Percentiles rank a stretch among this genome's conserved stretches.
Evolutionary conservation across 1,284 basidiomycete species (phyloP).

Genomic region (Ustilago lituana): DNA sequence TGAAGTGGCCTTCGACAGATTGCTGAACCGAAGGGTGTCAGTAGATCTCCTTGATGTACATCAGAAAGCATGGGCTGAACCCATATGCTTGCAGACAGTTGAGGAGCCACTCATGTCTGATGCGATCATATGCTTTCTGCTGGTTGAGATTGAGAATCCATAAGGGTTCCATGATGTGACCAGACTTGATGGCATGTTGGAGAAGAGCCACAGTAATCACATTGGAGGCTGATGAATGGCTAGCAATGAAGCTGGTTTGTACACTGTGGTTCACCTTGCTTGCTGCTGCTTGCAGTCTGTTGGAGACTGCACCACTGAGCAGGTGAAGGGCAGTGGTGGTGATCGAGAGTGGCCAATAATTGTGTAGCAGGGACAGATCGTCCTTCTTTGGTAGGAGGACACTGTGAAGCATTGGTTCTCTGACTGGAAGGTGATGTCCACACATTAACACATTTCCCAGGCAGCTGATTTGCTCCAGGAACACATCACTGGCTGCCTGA

Average conservation of each 20-base stretch:
- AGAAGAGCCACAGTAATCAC: no score
- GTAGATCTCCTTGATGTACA: background rate
- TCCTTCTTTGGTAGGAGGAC: constrained; percentile 1
- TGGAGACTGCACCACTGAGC: no score
- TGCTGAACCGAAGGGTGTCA: background rate
- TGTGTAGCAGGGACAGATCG: background rate
- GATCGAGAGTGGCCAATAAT: background rate
- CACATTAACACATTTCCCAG: background rate
- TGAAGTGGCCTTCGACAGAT: background rate
- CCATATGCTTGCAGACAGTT: constrained; percentile 1
- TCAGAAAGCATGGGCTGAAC: background rate
- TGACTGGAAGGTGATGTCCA: background rate
- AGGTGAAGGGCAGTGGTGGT: no score
- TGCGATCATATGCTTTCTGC: constrained; percentile 1
- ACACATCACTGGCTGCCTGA: no score
- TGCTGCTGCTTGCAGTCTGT: no score
- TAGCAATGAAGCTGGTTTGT: no score
- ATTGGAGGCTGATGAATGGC: no score
- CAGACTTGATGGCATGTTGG: no score
- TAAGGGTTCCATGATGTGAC: background rate
- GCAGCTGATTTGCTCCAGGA: background rate
- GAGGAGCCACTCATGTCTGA: background rate
- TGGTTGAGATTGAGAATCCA: constrained; percentile 1
- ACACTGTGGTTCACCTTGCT: no score
- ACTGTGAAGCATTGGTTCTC: background rate